Percentiles rank a stretch among this genome's conserved stretches.
Conservation (phyloP, 176 grass and related monocot genomes). For the Oryza coarctata region DNA sequence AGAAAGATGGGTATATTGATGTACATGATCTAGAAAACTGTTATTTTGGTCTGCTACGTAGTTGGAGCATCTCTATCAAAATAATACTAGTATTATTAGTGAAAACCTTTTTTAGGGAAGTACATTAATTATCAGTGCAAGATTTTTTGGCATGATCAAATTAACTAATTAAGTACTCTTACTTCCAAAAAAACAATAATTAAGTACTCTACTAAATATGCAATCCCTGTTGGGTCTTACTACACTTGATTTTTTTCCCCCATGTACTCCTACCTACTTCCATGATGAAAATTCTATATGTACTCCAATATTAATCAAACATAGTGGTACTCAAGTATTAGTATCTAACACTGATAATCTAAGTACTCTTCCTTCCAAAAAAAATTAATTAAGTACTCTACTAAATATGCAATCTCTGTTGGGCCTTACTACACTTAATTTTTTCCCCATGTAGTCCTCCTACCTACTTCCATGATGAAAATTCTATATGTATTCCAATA, state of each 20-base stretch:
- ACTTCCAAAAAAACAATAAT: neutral
- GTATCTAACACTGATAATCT: neutral
- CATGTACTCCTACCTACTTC: neutral
- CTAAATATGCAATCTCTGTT: neutral
- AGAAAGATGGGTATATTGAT: neutral
- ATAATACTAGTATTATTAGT: neutral
- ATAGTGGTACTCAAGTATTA: neutral
- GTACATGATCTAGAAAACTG: neutral
- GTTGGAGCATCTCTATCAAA: neutral
- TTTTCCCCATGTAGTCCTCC: neutral
- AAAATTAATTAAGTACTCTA: neutral
- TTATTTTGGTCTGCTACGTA: neutral
- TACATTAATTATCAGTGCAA: neutral
- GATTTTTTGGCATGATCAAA: neutral
- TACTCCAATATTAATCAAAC: neutral
- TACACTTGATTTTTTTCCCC: neutral
- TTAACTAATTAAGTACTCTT: neutral
- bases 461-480: neutral
- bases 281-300: neutral
- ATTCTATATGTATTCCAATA: neutral
- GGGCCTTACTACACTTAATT: neutral
- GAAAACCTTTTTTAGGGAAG: no score
- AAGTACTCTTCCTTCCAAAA: neutral
- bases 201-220: neutral
- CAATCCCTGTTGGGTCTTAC: neutral